Base-by-base conservation (phyloP, 2,329 filamentous ascomycete genomes). In the Cryphonectria naterciae region DNA sequence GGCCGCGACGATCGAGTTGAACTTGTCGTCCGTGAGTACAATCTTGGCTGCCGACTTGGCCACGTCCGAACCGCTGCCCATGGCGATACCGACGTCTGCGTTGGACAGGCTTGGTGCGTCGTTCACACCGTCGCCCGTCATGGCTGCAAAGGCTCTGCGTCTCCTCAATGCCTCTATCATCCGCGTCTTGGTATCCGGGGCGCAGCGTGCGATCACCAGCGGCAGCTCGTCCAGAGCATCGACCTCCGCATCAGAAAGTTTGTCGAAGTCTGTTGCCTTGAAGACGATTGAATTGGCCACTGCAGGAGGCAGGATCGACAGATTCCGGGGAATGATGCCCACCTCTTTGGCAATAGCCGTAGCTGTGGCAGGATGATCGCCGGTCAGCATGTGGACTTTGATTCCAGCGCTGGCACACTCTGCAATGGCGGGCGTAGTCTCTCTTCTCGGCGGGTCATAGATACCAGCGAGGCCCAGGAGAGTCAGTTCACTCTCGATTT, bases 141-240 rank as follows among this genome's bases (percentile, higher is more conserved):
- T 96, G 71, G 93, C 93, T 79, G 91, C 93, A 80, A 92, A 95
- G 28, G 88, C 87, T 32, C 88, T 86, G 56, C 93, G 91, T 22
- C 94, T 89, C 74, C 95, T 92, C 22, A 97, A 87, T 7, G 94
- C 93, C 75, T 95, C 93, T 67, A 97, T 95, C 93, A 97, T 97
- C 71, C 93, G 90, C 5, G 94, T 93, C 82, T 97, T 97, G 54
- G 94, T 97, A 71, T 92, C 89, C 0, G 94, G 94, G 0, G 93
- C 92, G 78, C 93, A 97, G 52, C 94, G 91, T 52, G 94, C 93
- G 72, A 97, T 91, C 11, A 97, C 94, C 0, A 95, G 84, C 2
- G 93, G 93, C 2, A 97, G 83, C 56, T 93, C 89, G 5, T 91
- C 90, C 22, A 97, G 83, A 0, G 85, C 84, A 74, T 97, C 93